phyloP scores from a whole-genome alignment of 306 rosid genomes.

The Prunus dulcis region DNA sequence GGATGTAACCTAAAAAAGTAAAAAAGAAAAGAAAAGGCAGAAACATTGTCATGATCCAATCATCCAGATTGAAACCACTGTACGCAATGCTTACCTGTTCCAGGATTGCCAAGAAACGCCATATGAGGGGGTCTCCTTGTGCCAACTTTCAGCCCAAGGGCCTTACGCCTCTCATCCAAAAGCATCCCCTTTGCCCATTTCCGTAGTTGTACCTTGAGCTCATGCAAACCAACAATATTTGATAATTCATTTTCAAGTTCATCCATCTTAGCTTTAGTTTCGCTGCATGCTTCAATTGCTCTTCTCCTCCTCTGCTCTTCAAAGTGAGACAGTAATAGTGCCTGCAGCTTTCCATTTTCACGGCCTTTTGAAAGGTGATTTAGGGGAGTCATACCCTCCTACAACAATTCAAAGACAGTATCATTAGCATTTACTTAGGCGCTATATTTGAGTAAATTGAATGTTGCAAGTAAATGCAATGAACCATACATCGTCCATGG shows the following conservation, averaged over 20 bases:
- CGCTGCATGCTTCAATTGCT: conserved; percentile 86
- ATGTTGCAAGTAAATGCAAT: conserved; percentile 7
- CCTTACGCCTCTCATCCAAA: conserved; percentile 96
- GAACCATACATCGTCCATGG: conserved; percentile 63
- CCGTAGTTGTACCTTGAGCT: conserved; percentile 71
- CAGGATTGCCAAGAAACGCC: conserved; percentile 99
- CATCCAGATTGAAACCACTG: neutral
- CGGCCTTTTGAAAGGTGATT: conserved; percentile 80
- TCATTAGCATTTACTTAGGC: conserved; percentile 6
- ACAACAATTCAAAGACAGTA: conserved; percentile 41
- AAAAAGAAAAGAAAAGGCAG: neutral
- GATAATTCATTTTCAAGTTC: conserved; percentile 77
- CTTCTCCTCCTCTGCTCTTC: conserved; percentile 76
- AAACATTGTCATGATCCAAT: neutral
- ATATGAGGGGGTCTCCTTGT: conserved; percentile 89
- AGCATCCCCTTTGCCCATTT: conserved; percentile 99
- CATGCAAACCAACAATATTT: conserved; percentile 83
- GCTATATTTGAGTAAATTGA: conserved; percentile 9
- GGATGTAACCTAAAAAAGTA: neutral
- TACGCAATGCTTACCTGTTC: conserved; percentile 60
- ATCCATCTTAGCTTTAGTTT: conserved; percentile 88
- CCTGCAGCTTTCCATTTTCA: conserved; percentile 62
- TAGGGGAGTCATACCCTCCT: conserved; percentile 94
- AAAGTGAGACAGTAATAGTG: conserved; percentile 54
- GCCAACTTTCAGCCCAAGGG: conserved; percentile 89